Evolutionary conservation across 495 filamentous ascomycete genomes (phyloP).

Genomic region (Chaetomium cochliodes): DNA sequence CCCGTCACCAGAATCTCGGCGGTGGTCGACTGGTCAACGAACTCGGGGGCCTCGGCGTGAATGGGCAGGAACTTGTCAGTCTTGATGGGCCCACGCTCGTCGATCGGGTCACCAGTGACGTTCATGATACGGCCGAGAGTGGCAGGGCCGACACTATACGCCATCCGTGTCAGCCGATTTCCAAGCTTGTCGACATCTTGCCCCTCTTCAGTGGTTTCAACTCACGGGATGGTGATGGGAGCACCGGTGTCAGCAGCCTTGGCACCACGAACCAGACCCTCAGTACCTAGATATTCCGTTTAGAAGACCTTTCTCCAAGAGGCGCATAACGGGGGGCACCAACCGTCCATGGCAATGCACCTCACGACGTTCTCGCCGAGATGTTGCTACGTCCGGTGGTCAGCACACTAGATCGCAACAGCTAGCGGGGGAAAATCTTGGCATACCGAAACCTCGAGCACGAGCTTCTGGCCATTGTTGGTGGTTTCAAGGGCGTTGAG

Average conservation of each 20-base stretch:
- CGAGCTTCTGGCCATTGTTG: conserved; percentile 91
- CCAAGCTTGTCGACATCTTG: not conserved
- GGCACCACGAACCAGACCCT: conserved; percentile 93
- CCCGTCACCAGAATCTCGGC: conserved; percentile 97
- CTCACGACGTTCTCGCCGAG: conserved; percentile 98
- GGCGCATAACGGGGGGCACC: conserved; percentile 39
- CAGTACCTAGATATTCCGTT: conserved; percentile 68
- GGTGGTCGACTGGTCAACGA: conserved; percentile 90
- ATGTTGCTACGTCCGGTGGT: conserved; percentile 77
- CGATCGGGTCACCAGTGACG: conserved; percentile 99
- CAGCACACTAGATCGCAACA: conserved; percentile 31
- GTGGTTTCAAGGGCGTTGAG: conserved; percentile 91
- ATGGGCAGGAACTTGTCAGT: conserved; percentile 80
- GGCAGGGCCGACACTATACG: conserved; percentile 69
- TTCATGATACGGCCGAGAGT: conserved; percentile 99
- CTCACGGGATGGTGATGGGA: conserved; percentile 86
- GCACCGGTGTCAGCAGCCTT: conserved; percentile 82
- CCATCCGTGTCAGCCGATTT: conserved; percentile 20
- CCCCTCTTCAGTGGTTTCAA: conserved; percentile 4
- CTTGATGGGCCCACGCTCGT: conserved; percentile 98
- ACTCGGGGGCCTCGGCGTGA: conserved; percentile 87
- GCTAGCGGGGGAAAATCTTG: conserved; percentile 16
- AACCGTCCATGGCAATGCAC: conserved; percentile 99
- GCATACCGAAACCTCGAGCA: conserved; percentile 94
- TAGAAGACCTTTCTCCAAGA: conserved; percentile 32